phyloP scores from a whole-genome alignment of 257 asterid genomes.

The Solanum chilense region DNA sequence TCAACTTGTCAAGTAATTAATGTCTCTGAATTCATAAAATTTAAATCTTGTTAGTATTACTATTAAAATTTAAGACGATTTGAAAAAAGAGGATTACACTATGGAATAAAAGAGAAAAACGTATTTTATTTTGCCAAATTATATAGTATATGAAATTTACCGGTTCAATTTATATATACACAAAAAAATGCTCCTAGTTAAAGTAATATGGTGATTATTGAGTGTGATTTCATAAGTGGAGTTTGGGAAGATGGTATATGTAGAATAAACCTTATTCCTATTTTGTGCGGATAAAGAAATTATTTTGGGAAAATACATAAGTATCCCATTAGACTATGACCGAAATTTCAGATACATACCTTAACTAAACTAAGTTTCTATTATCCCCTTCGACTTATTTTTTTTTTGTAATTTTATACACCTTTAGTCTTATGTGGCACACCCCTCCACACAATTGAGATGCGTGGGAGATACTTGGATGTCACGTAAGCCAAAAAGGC shows the following conservation, averaged over 20 bases:
- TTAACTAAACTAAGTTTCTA: too few species aligned
- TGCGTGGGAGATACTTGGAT: too few species aligned
- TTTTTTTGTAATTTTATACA: too few species aligned
- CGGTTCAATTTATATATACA: background rate
- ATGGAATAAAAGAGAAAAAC: background rate
- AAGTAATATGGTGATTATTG: too few species aligned
- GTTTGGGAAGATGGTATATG: background rate
- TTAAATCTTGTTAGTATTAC: background rate
- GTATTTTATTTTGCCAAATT: background rate
- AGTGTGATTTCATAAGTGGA: background rate
- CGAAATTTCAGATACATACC: too few species aligned
- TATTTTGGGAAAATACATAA: rapidly evolving
- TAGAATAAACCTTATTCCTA: background rate
- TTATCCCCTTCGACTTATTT: too few species aligned
- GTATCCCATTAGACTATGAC: too few species aligned
- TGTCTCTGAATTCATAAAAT: background rate
- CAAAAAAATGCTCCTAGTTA: background rate
- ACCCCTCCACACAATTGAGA: too few species aligned
- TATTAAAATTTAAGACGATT: background rate
- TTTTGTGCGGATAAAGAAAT: background rate
- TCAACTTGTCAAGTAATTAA: background rate
- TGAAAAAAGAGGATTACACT: background rate
- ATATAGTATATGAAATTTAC: background rate
- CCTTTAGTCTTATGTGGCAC: too few species aligned
- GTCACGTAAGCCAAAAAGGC: too few species aligned